Evolutionary conservation across 805 yeast genomes (phyloP).

Genomic region (Cyberlindnera maclurae): DNA sequence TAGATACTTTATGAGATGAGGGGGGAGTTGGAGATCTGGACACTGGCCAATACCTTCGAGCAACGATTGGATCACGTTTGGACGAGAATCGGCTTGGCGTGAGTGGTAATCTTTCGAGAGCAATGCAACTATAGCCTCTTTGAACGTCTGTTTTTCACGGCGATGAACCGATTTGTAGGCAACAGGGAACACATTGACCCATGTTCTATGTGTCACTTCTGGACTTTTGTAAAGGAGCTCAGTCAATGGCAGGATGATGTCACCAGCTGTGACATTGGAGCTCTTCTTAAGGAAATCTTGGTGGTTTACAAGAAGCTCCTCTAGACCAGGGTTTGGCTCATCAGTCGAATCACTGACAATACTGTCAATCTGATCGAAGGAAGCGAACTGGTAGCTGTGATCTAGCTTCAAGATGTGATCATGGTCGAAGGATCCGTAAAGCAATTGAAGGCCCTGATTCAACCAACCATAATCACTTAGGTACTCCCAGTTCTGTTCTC

Average conservation of each 20-base stretch:
- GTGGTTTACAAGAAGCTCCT: conserved; percentile 26
- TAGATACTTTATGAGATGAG: conserved; percentile 83
- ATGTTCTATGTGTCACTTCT: conserved; percentile 70
- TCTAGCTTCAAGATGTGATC: conserved; percentile 40
- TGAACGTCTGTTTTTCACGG: conserved; percentile 76
- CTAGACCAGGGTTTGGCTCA: conserved; percentile 22
- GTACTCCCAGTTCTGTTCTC: conserved; percentile 97
- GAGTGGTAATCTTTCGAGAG: conserved; percentile 87
- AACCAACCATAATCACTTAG: conserved; percentile 92
- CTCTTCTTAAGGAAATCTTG: conserved; percentile 22
- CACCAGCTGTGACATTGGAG: conserved; percentile 42
- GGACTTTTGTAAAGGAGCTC: conserved; percentile 80
- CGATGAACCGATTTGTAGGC: conserved; percentile 69
- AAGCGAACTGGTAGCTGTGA: conserved; percentile 46
- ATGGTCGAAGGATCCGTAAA: conserved; percentile 69
- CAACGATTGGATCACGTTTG: conserved; percentile 80
- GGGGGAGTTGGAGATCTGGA: conserved; percentile 75
- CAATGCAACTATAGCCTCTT: conserved; percentile 71
- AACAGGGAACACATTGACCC: conserved; percentile 80
- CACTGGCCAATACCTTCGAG: conserved; percentile 78
- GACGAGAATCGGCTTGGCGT: conserved; percentile 80
- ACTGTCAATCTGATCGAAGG: conserved; percentile 36
- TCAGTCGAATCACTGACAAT: conserved; percentile 18
- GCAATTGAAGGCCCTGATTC: conserved; percentile 82
- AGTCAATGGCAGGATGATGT: conserved; percentile 61